Conservation (phyloP, 1,139 yeast species). For the Debaryomycetaceae sp. region DNA sequence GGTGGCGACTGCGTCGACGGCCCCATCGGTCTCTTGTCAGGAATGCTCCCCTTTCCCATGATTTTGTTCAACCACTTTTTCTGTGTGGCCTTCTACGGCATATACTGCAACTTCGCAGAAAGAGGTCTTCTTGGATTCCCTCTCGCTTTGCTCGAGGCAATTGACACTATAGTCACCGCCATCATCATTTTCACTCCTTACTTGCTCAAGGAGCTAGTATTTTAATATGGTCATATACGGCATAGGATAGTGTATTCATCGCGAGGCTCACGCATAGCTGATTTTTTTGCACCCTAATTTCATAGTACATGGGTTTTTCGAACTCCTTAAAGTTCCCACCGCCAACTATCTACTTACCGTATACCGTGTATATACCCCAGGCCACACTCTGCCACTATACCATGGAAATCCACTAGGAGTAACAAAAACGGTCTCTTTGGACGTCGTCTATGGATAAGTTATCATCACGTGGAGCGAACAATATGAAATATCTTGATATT, state of each 20-base stretch:
- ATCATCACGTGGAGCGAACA: neutral
- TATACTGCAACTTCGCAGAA: slow-evolving; percentile 62
- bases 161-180: slow-evolving; percentile 72
- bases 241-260: too few species aligned
- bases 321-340: too few species aligned
- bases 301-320: too few species aligned
- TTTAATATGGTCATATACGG: neutral
- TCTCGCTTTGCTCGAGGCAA: slow-evolving; percentile 64
- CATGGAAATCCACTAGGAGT: too few species aligned
- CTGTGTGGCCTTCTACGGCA: slow-evolving; percentile 82
- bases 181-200: slow-evolving; percentile 75
- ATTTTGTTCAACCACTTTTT: slow-evolving; percentile 80
- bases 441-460: neutral
- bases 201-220: slow-evolving; percentile 47
- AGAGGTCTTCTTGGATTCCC: slow-evolving; percentile 72
- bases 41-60: slow-evolving; percentile 73
- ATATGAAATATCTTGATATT: neutral
- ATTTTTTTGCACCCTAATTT: too few species aligned
- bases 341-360: too few species aligned
- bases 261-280: too few species aligned
- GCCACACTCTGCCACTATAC: too few species aligned
- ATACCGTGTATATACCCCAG: too few species aligned
- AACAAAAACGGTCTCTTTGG: neutral
- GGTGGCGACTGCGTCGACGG: slow-evolving; percentile 80
- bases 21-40: slow-evolving; percentile 83